Conservation (phyloP, 371 early-diverging fungal species). For the Astathelohania contejeani region DNA sequence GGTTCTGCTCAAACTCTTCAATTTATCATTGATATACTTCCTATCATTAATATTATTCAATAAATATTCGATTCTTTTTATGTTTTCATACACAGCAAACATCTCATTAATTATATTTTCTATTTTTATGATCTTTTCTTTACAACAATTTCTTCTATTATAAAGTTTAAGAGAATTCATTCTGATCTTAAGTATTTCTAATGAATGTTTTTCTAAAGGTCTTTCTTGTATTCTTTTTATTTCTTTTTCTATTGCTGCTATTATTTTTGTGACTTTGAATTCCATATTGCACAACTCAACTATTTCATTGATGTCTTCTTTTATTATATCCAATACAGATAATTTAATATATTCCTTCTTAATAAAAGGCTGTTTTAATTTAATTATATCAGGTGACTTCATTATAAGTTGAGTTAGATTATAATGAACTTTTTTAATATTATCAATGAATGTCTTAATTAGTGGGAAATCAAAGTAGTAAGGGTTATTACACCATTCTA, state of each 20-base stretch:
- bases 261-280: too few relatives aligned
- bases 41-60: too few relatives aligned
- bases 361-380: too few relatives aligned
- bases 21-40: too few relatives aligned
- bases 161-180: neutral
- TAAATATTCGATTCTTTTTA: too few relatives aligned
- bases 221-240: too few relatives aligned
- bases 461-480: neutral
- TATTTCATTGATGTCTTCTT: neutral
- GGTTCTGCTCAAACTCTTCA: too few relatives aligned
- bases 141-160: neutral
- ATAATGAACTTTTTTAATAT: neutral
- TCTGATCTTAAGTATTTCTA: neutral
- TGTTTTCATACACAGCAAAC: too few relatives aligned
- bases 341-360: too few relatives aligned
- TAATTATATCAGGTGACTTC: neutral
- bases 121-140: neutral
- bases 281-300: neutral
- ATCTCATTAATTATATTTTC: neutral
- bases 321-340: too few relatives aligned
- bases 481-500: neutral
- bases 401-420: neutral
- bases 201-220: too few relatives aligned
- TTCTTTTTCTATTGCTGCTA: too few relatives aligned
- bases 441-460: neutral